Percentiles rank a stretch among this genome's conserved stretches.
phyloP scores from a whole-genome alignment of 768 basidiomycete genomes.

The Boletus sp. region DNA sequence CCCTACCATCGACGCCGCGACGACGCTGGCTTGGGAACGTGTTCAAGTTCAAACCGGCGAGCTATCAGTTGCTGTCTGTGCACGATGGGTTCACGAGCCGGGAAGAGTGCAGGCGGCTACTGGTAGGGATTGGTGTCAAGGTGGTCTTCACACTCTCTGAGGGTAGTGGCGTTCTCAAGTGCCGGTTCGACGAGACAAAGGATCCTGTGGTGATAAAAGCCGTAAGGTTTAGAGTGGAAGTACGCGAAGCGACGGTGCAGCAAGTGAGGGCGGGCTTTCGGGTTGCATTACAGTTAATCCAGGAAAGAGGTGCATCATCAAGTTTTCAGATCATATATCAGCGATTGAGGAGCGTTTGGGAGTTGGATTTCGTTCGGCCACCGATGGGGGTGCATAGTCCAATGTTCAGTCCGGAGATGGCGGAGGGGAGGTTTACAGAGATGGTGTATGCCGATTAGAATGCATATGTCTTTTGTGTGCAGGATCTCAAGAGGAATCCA shows the following conservation, averaged over 20 bases:
- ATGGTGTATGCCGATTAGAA: slow-evolving; percentile 32
- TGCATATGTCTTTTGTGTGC: slow-evolving; percentile 7
- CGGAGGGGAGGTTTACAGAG: slow-evolving; percentile 28
- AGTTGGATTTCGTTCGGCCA: slow-evolving; percentile 43
- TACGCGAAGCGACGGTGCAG: slow-evolving; percentile 42
- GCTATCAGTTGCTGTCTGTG: slow-evolving; percentile 54
- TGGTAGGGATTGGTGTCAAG: slow-evolving; percentile 67
- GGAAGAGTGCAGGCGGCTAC: slow-evolving; percentile 67
- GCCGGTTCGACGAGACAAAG: slow-evolving; percentile 64
- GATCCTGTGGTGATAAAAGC: slow-evolving; percentile 61
- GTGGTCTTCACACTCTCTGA: slow-evolving; percentile 65
- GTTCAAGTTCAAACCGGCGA: slow-evolving; percentile 78
- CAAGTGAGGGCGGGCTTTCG: slow-evolving; percentile 47
- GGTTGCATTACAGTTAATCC: slow-evolving; percentile 62
- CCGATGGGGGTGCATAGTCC: slow-evolving; percentile 14
- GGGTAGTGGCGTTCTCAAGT: slow-evolving; percentile 67
- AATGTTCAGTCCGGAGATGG: slow-evolving; percentile 28
- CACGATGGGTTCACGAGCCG: slow-evolving; percentile 62
- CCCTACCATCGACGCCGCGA: slow-evolving; percentile 43
- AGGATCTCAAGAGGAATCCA: slow-evolving; percentile 12
- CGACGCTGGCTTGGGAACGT: slow-evolving; percentile 84
- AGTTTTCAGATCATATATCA: slow-evolving; percentile 74
- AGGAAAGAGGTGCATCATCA: slow-evolving; percentile 85
- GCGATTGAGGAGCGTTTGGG: slow-evolving; percentile 68
- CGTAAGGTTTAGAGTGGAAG: slow-evolving; percentile 81